Evolutionary conservation across 441 rosid species (phyloP).

Genomic region (Kokia cookei): DNA sequence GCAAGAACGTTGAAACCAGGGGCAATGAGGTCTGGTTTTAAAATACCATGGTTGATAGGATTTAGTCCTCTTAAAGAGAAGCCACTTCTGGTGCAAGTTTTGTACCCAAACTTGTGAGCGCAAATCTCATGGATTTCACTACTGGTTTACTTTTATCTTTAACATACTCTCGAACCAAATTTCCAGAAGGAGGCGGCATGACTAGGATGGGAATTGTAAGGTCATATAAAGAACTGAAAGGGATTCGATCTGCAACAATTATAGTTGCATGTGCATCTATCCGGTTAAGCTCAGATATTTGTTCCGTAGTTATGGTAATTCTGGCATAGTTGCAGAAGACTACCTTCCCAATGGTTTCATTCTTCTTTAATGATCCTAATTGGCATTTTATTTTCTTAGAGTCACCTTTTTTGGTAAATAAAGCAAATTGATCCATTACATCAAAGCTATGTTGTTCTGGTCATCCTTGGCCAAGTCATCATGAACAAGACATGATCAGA

Average conservation of each 20-base stretch:
- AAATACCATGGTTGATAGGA: constrained; percentile 14
- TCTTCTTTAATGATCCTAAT: constrained; percentile 5
- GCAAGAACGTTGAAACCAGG: constrained; percentile 23
- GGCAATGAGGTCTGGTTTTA: constrained; percentile 29
- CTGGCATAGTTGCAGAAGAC: constrained; percentile 26
- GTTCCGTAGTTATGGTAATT: not conserved
- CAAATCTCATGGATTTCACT: constrained; percentile 19
- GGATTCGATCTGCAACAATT: not conserved
- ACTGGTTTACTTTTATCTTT: not conserved
- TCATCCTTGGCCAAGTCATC: fast-evolving
- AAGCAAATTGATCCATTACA: no score
- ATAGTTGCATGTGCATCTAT: constrained; percentile 32
- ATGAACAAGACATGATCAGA: no score
- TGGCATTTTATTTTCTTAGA: constrained; percentile 17
- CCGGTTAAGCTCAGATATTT: constrained; percentile 17
- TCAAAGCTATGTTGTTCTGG: no score
- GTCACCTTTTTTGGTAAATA: not conserved
- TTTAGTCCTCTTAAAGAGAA: constrained; percentile 24
- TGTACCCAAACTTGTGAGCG: constrained; percentile 14
- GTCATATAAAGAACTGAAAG: not conserved
- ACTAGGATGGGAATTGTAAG: constrained; percentile 19
- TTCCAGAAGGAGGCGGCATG: constrained; percentile 17
- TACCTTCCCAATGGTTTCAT: constrained; percentile 32
- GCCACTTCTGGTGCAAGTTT: constrained; percentile 27
- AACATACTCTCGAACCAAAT: constrained; percentile 7